Base-by-base conservation (phyloP, 345 rosid species). In the Laguncularia racemosa region DNA sequence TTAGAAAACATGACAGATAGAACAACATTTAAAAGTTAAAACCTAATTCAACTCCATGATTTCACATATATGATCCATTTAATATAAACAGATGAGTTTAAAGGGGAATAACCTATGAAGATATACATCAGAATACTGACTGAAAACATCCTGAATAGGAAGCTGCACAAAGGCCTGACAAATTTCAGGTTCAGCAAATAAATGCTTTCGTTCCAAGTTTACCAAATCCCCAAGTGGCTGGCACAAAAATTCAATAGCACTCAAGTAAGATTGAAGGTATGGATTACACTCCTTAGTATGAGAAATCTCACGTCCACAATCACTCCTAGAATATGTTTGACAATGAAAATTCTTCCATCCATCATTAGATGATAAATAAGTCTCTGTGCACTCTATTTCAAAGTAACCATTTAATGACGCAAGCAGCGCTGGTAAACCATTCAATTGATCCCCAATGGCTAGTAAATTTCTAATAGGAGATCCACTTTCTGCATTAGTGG, bases 211-310 rank as follows among this genome's bases (percentile, higher is more conserved):
- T 72, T 76, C 75, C n/a, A 67, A 72, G 72, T 80, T 80, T 44
- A 86, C 77, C 59, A 74, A 72, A 69, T 83, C 89, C 52, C 88
- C 86, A 52, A 93, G 84, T 3, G 89, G 95, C 64, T 77, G 81
- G 69, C 97, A 86, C 68, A 89, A 78, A 73, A 86, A 93, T 70
- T 72, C 76, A 76, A 89, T 56, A 56, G 81, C 87, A 67, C 71
- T 73, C 43, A 80, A 61, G 75, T 73, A 86, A 55, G 73, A 73
- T 21, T 28, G 56, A 52, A 70, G 61, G 71, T 65, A 76, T 74
- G 70, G 77, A 38, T 62, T 63, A 62, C 57, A 18, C 44, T 61
- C 70, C 60, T 62, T 71, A 58, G 56, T 57, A 33, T 56, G 38
- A 51, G 64, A 57, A 56, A 57, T 57, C 66, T 48, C 76, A 61